A percentile compares a stretch with the other conserved stretches of the same genome.
Evolutionary conservation across 257 asterid species (phyloP).

Genomic region (Nicotiana obtusifolia): DNA sequence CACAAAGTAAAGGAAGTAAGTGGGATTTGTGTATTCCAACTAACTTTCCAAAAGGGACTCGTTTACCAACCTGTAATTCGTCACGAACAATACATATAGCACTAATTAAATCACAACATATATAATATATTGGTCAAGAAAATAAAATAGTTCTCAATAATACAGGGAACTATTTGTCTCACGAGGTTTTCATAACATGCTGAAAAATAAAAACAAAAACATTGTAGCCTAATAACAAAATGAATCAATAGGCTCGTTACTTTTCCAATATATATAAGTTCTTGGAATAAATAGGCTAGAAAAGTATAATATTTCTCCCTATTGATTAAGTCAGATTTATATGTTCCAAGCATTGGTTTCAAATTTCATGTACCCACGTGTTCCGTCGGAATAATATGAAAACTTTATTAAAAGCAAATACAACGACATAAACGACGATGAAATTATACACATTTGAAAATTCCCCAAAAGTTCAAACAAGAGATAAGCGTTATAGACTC

Average conservation of each 20-base stretch:
- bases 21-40: not conserved
- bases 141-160: no score
- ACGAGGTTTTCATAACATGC: not conserved
- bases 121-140: no score
- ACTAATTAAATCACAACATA: not conserved
- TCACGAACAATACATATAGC: not conserved
- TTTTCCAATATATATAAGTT: not conserved
- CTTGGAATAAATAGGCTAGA: not conserved
- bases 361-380: not conserved
- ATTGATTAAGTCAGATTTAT: no score
- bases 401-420: not conserved
- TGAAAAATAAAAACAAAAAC: not conserved
- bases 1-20: not conserved
- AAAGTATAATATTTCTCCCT: not conserved
- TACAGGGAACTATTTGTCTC: not conserved
- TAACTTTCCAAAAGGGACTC: not conserved
- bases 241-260: not conserved
- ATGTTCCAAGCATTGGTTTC: not conserved
- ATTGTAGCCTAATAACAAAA: not conserved
- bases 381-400: no score
- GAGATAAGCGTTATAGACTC: not conserved
- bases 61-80: not conserved
- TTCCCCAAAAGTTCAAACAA: not conserved
- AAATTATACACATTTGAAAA: not conserved
- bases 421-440: not conserved